These are phyloP conservation scores for Turritis glabra DNA, from an alignment of 345 rosid genomes.

Conservation along the genomic window DNA sequence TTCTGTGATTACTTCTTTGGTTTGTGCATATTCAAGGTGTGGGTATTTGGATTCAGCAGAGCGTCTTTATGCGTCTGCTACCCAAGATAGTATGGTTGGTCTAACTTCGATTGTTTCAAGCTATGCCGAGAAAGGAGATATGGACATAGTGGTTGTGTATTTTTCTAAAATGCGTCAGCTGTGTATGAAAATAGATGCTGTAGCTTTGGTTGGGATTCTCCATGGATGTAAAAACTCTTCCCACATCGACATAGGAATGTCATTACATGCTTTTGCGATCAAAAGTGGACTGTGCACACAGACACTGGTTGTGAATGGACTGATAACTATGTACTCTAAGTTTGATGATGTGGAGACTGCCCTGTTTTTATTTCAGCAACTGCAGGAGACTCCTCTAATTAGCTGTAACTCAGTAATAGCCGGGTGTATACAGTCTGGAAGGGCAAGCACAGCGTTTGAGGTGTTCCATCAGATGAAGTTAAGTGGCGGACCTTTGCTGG, in stretches of 20 bases:
- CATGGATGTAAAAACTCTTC: slow-evolving; percentile 53
- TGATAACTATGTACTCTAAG: slow-evolving; percentile 75
- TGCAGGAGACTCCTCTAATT: slow-evolving; percentile 51
- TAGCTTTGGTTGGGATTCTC: slow-evolving; percentile 71
- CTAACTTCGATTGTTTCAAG: slow-evolving; percentile 67
- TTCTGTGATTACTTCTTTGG: slow-evolving; percentile 61
- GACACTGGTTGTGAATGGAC: slow-evolving; percentile 61
- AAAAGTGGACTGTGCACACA: slow-evolving; percentile 57
- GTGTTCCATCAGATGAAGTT: slow-evolving; percentile 59
- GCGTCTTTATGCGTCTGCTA: slow-evolving; percentile 46
- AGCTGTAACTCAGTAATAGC: slow-evolving; percentile 91
- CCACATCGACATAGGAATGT: slow-evolving; percentile 45
- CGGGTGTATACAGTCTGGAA: slow-evolving; percentile 72
- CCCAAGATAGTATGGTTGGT: slow-evolving; percentile 54
- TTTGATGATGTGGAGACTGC: slow-evolving; percentile 53
- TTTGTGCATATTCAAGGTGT: slow-evolving; percentile 59
- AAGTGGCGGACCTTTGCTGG: slow-evolving; percentile 48
- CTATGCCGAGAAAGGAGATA: slow-evolving; percentile 62
- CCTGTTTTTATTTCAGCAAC: slow-evolving; percentile 50
- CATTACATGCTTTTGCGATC: slow-evolving; percentile 62
- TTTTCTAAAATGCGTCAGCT: slow-evolving; percentile 50
- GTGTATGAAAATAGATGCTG: slow-evolving; percentile 64
- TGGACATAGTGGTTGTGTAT: slow-evolving; percentile 41
- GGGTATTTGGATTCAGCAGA: slow-evolving; percentile 54
- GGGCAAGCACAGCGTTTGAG: slow-evolving; percentile 52